These are phyloP conservation scores for Rubroboletus satanas DNA, from an alignment of 768 basidiomycete species.

Conservation along the genomic window DNA sequence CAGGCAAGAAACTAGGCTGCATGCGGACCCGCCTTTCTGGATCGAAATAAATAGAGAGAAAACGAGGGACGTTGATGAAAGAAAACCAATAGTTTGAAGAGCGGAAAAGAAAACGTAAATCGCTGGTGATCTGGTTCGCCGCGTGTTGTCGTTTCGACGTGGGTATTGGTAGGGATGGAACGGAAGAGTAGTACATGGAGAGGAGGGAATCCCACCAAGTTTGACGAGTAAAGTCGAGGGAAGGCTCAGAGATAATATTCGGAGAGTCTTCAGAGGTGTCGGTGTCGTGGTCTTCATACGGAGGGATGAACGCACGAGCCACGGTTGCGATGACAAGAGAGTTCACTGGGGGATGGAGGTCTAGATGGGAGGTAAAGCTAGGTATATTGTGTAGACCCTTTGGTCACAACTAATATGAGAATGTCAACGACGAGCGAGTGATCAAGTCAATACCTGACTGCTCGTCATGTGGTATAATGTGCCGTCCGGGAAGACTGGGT, in stretches of 20 bases:
- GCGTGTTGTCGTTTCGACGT: conserved; percentile 45
- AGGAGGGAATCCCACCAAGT: conserved; percentile 79
- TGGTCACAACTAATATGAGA: conserved; percentile 23
- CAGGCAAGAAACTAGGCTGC: conserved; percentile 65
- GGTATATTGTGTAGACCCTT: conserved; percentile 17
- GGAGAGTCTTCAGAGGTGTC: conserved; percentile 11
- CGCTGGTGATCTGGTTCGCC: conserved; percentile 43
- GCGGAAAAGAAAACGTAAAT: conserved; percentile 63
- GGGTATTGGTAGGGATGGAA: conserved; percentile 33
- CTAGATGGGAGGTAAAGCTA: conserved; percentile 3
- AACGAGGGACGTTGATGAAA: conserved; percentile 68
- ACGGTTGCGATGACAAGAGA: background rate
- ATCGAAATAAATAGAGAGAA: conserved; percentile 58
- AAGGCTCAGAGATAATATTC: conserved; percentile 51
- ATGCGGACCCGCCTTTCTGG: conserved; percentile 49
- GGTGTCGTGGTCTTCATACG: conserved; percentile 11
- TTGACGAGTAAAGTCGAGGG: conserved; percentile 62
- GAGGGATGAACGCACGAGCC: conserved; percentile 4
- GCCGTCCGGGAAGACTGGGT: conserved; percentile 5
- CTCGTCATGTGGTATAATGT: conserved; percentile 15
- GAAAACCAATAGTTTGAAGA: conserved; percentile 69
- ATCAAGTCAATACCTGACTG: conserved; percentile 32
- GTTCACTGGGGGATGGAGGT: background rate
- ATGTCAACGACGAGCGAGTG: conserved; percentile 15
- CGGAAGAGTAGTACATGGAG: conserved; percentile 43